Conservation (phyloP, 371 early-diverging fungal species). For the Mucor circinelloides region DNA sequence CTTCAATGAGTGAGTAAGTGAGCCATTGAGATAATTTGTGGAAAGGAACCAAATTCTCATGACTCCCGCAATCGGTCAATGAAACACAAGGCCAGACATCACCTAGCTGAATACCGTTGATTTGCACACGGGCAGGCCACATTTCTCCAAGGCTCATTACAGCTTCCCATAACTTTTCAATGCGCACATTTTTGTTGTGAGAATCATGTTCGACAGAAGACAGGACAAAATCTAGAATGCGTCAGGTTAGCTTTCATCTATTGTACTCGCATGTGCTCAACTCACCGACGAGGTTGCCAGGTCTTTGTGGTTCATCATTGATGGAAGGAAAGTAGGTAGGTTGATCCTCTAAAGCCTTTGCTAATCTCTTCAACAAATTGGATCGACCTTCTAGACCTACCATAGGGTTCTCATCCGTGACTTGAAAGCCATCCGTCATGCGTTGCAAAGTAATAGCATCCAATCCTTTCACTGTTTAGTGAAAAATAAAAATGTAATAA, state of each 20-base stretch:
- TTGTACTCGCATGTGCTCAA: neutral
- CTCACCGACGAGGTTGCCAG: constrained; percentile 81
- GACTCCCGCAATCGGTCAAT: constrained; percentile 31
- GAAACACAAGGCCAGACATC: constrained; percentile 88
- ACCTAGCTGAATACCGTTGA: constrained; percentile 79
- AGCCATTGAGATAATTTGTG: constrained; percentile 97
- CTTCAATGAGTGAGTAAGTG: constrained; percentile 89
- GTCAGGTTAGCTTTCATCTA: neutral
- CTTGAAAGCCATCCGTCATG: constrained; percentile 82
- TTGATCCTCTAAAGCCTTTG: constrained; percentile 55
- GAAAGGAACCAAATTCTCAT: constrained; percentile 72
- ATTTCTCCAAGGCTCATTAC: constrained; percentile 63
- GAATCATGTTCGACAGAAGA: constrained; percentile 8
- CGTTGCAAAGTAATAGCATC: constrained; percentile 56
- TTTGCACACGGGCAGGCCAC: constrained; percentile 64
- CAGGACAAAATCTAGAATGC: constrained; percentile 48
- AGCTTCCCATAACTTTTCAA: constrained; percentile 69
- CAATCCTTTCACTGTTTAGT: constrained; percentile 56
- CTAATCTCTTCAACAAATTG: constrained; percentile 70
- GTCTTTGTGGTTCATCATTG: constrained; percentile 55
- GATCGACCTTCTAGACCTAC: constrained; percentile 84
- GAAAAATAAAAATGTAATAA: neutral
- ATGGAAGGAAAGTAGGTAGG: constrained; percentile 63
- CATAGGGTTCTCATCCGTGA: constrained; percentile 74
- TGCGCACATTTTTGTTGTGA: constrained; percentile 16